Evolutionary conservation across 2,329 filamentous ascomycete genomes (phyloP), one percentile per base, ranked within the genome.

Genomic region (Trichoderma breve): DNA sequence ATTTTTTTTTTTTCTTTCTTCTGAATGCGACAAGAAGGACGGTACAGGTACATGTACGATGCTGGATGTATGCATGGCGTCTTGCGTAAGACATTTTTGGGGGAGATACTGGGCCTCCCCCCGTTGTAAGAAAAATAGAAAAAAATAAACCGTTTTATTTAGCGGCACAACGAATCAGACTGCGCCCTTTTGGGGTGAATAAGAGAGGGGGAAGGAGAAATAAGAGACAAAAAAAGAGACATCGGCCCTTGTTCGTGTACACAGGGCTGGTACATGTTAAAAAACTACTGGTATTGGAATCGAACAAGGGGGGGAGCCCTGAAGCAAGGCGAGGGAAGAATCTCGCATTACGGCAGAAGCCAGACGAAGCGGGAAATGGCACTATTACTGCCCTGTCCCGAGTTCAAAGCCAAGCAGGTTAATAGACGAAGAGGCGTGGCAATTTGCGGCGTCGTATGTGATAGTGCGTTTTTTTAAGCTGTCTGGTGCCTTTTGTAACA

Each of bases 121-220:
- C 39, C 39, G 32, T 67, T 21, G 47, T 9, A 21, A 30, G n/a
- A 58, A 30, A 32, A 30, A 32, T 18, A 39, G 8, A 58, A n/a
- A n/a, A n/a, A n/a, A 28, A 32, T 21, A 14, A 30, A 30, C 34
- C 24, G 65, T 47, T 68, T 58, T 67, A 32, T 67, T 21, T 47
- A 68, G 65, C 36, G 65, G 53, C 65, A 18, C 55, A 30, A 34
- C 55, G 55, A 68, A 68, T 68, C 55, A 60, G 55, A 39, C 53
- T 39, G 53, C 65, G 36, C 34, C 28, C 15, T 43, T 60, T 39
- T 4, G 12, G 55, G 28, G 55, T 8, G 26, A 21, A 32, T 4
- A 21, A 21, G n/a, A 32, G 18, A 7, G 28, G 55, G 55, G 55
- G 55, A n/a, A n/a, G 28, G 28, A 60, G 28, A 60, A 60, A 24